A percentile compares a stretch with the other conserved stretches of the same genome.
phyloP scores from a whole-genome alignment of 208 protist genomes.

The Acanthamoeba quina region DNA sequence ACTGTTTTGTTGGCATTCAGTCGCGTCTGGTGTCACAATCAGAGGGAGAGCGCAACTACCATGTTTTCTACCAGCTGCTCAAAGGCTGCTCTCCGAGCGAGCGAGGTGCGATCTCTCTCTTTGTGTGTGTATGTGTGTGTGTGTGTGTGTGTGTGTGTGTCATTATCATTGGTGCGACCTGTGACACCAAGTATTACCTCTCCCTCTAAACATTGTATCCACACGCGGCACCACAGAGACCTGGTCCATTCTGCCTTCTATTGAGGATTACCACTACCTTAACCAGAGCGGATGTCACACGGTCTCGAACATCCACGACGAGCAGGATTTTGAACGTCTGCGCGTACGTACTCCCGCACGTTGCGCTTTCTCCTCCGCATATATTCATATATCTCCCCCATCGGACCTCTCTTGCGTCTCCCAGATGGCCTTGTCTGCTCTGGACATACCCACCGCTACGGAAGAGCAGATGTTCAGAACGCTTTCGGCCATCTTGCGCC shows the following conservation, averaged over 20 bases:
- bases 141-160: too few relatives aligned
- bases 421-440: constrained; percentile 37
- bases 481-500: constrained; percentile 93
- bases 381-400: too few relatives aligned
- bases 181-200: too few relatives aligned
- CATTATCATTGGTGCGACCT: too few relatives aligned
- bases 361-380: too few relatives aligned
- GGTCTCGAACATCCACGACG: constrained; percentile 71
- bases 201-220: too few relatives aligned
- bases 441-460: not conserved
- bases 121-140: not conserved
- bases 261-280: constrained; percentile 50
- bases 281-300: constrained; percentile 70
- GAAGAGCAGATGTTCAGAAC: constrained; percentile 91
- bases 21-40: constrained; percentile 84
- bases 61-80: constrained; percentile 91
- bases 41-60: constrained; percentile 91
- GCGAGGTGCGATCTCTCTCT: not conserved
- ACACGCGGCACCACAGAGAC: not conserved
- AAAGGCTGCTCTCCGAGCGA: constrained; percentile 79
- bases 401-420: not conserved
- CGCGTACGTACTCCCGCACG: constrained; percentile 77
- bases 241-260: not conserved
- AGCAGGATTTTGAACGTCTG: constrained; percentile 80
- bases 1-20: not conserved